A percentile compares a stretch with the other conserved stretches of the same genome.
These are phyloP conservation scores for Penicillium rolfsii DNA, from an alignment of 2,329 filamentous ascomycete species.

Conservation along the genomic window DNA sequence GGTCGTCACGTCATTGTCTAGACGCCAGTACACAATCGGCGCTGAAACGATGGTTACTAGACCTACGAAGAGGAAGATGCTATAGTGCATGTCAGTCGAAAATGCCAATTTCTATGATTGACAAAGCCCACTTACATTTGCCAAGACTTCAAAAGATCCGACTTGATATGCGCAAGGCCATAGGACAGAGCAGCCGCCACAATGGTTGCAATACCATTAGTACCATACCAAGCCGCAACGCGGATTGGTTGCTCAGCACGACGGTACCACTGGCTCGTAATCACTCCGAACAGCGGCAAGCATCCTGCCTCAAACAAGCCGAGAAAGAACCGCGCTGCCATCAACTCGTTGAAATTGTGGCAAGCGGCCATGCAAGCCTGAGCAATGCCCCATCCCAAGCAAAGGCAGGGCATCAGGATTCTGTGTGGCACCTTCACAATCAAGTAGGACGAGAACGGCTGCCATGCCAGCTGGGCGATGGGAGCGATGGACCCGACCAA, in stretches of 20 bases:
- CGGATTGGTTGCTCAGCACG: slow-evolving; percentile 64
- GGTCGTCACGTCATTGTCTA: slow-evolving; percentile 61
- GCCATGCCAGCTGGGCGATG: slow-evolving; percentile 64
- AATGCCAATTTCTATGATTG: neutral
- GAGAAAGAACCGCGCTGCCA: slow-evolving; percentile 57
- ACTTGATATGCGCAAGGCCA: slow-evolving; percentile 59
- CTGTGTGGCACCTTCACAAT: slow-evolving; percentile 65
- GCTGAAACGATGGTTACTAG: slow-evolving; percentile 62
- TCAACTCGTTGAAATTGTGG: slow-evolving; percentile 51
- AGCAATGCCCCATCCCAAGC: slow-evolving; percentile 55
- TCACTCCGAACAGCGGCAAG: slow-evolving; percentile 50
- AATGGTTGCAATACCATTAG: slow-evolving; percentile 62
- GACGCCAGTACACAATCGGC: slow-evolving; percentile 61
- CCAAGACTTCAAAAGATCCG: slow-evolving; percentile 51
- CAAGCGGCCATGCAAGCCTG: slow-evolving; percentile 54
- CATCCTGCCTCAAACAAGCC: slow-evolving; percentile 59
- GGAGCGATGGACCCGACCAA: slow-evolving; percentile 61
- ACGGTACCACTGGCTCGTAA: slow-evolving; percentile 53
- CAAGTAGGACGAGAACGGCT: slow-evolving; percentile 62
- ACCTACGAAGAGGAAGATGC: slow-evolving; percentile 65
- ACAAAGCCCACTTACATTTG: slow-evolving; percentile 47
- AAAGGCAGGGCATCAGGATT: slow-evolving; percentile 58
- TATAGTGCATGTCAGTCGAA: slow-evolving; percentile 19
- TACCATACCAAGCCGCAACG: slow-evolving; percentile 68
- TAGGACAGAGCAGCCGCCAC: slow-evolving; percentile 61